These are phyloP conservation scores for Trametes punicea DNA, from an alignment of 768 basidiomycete species.

Conservation along the genomic window DNA sequence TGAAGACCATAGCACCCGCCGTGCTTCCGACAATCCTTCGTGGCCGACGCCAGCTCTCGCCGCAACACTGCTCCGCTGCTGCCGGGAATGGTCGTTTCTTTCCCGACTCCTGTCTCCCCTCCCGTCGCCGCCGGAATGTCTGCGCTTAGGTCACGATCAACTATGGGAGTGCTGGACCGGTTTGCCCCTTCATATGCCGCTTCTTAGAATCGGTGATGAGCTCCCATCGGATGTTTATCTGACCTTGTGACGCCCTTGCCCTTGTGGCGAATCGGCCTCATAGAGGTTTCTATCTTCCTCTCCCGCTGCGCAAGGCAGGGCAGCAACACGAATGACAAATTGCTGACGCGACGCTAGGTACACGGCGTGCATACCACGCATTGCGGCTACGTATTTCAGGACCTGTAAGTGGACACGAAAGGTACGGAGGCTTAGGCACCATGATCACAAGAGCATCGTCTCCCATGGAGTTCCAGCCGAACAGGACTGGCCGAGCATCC, in stretches of 20 bases:
- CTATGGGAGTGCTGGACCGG: not conserved
- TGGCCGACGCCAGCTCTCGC: not conserved
- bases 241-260: not conserved
- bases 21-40: not conserved
- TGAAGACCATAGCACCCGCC: too few relatives aligned
- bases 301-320: not conserved
- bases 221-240: not conserved
- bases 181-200: not conserved
- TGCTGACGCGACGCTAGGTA: not conserved
- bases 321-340: not conserved
- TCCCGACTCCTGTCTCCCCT: not conserved
- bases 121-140: not conserved
- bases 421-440: not conserved
- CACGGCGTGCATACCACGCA: not conserved
- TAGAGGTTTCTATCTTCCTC: not conserved
- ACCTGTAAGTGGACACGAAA: not conserved
- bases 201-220: not conserved
- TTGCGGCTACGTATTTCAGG: not conserved
- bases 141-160: not conserved
- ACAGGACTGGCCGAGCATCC: not conserved
- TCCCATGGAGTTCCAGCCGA: not conserved
- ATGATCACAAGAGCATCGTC: not conserved
- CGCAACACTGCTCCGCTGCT: not conserved
- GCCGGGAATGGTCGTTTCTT: not conserved
- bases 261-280: not conserved